Base-by-base conservation (phyloP, 768 basidiomycete genomes). In the Crassisporium funariophilum region DNA sequence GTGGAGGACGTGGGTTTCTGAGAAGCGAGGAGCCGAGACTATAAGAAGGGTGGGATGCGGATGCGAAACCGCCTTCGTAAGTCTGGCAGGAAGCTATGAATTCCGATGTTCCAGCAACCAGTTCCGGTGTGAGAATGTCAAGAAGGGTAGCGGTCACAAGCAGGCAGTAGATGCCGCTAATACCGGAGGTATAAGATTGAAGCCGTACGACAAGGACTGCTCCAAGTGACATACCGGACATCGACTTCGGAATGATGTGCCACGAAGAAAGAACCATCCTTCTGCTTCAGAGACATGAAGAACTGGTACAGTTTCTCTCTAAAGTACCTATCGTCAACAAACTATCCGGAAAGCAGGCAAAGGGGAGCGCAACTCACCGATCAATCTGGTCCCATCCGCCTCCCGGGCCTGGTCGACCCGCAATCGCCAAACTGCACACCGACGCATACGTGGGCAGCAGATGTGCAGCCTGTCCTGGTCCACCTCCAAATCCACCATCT, bases 61-160 rank as follows among this genome's bases (percentile, higher is more conserved):
- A 86, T 1, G 91, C 78, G 61, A 99, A 95, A 0, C 97, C 95
- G 24, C 97, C 97, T 67, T 99, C 97, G 70, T 95, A 98, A 0
- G 95, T 98, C 64, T 98, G 97, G 62, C 92, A 97, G 4, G 86
- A 86, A 0, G 84, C 83, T 43, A 99, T 73, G 71, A 94, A 98
- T 5, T 73, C 79, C 1, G 88, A 78, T 0, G 86, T 88, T 4
- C 86, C 84, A 20, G 73, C 68, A 4, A 94, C 75, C 31, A 99
- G 84, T 47, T 90, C 92, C 0, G 94, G 92, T 0, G 95, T 98
- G 36, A 98, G 68, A 13, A 99, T 67, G 55, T 97, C 82, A 34
- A 98, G 77, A 17, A 99, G 72, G 2, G 84, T 81, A 0, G 95
- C 92, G 2, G 84, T 81, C 2, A 84, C 84, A 10, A 99, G 78